Evolutionary conservation across 441 rosid genomes (phyloP), one percentile per base, ranked within the genome.

Genomic region (Biscutella auriculata): DNA sequence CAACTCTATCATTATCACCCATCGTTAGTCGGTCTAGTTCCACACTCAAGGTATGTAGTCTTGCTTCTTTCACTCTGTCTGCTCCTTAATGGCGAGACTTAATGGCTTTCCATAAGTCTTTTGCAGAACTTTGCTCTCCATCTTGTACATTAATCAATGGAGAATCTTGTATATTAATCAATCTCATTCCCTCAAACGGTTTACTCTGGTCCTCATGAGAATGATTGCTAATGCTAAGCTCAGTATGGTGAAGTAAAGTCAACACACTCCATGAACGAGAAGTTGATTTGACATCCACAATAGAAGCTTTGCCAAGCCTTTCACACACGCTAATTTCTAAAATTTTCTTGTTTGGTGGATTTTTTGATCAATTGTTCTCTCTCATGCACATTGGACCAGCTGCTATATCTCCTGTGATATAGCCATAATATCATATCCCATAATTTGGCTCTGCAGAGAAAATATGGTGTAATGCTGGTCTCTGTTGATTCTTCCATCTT

Each of bases 101-200:
- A n/a, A n/a, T n/a, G n/a, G n/a, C n/a, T n/a, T n/a, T n/a, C n/a
- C n/a, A n/a, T n/a, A n/a, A n/a, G n/a, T n/a, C n/a, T n/a, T n/a
- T n/a, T n/a, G n/a, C n/a, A n/a, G n/a, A n/a, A n/a, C n/a, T n/a
- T n/a, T n/a, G n/a, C n/a, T n/a, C n/a, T n/a, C n/a, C n/a, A n/a
- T n/a, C n/a, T n/a, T n/a, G n/a, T n/a, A n/a, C n/a, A n/a, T n/a
- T n/a, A n/a, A n/a, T n/a, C n/a, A n/a, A n/a, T n/a, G n/a, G n/a
- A n/a, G n/a, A n/a, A n/a, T n/a, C n/a, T n/a, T n/a, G n/a, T n/a
- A n/a, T n/a, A n/a, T n/a, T n/a, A n/a, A n/a, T n/a, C n/a, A n/a
- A n/a, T n/a, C n/a, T n/a, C n/a, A n/a, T n/a, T 63, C 84, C 98
- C 95, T 90, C 99, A 32, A 94, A 87, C 21, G 97, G 85, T 76